phyloP scores from a whole-genome alignment of 306 rosid species.

The Hylodesmum podocarpum region DNA sequence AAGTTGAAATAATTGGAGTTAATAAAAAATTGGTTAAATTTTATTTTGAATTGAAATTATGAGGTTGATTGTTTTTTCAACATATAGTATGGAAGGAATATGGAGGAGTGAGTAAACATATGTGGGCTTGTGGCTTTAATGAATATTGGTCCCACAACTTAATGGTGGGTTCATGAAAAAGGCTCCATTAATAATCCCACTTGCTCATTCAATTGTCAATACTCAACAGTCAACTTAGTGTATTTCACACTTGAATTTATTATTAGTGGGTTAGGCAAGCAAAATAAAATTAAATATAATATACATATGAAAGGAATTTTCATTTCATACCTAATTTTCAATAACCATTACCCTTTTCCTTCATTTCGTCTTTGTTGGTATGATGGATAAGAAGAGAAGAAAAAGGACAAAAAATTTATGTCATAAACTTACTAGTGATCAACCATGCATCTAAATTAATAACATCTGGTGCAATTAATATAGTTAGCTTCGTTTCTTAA shows the following conservation, averaged over 20 bases:
- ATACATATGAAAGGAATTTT: neutral
- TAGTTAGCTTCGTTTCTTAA: too few relatives aligned
- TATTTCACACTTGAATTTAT: neutral
- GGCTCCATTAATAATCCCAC: conserved; percentile 16
- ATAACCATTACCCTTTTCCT: neutral
- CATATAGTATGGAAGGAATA: neutral
- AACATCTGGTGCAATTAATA: too few relatives aligned
- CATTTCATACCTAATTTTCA: neutral
- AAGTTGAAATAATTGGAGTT: neutral
- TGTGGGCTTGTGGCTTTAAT: neutral
- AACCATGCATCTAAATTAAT: too few relatives aligned
- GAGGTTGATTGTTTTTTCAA: neutral
- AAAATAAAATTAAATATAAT: neutral
- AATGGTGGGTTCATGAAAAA: neutral
- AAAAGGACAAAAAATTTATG: neutral
- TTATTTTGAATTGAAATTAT: neutral
- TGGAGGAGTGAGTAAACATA: neutral
- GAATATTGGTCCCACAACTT: neutral
- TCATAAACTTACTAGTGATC: too few relatives aligned
- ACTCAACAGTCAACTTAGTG: neutral
- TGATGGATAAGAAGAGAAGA: neutral
- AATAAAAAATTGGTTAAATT: neutral
- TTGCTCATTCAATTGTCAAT: neutral
- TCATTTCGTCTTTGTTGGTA: neutral
- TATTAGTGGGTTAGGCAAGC: neutral